Conservation (phyloP, 768 basidiomycete genomes). For the Boletus rufocinnamomeus region DNA sequence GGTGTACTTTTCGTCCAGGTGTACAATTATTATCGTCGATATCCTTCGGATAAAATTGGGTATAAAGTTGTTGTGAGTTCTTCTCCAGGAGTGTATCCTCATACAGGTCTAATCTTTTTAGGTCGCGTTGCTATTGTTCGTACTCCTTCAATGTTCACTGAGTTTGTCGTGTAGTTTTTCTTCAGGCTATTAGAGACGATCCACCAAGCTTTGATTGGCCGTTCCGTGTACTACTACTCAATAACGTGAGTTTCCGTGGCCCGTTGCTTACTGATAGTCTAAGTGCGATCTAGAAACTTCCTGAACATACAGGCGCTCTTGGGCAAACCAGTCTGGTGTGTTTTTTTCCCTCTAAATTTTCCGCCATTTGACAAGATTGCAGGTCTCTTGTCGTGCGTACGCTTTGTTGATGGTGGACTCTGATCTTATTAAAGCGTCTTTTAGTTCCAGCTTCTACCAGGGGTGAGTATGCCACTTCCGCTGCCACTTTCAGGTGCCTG, state of each 20-base stretch:
- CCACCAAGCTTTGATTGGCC: constrained; percentile 54
- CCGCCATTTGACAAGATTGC: constrained; percentile 21
- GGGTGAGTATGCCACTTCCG: constrained; percentile 28
- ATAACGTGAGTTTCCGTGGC: constrained; percentile 44
- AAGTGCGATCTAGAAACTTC: constrained; percentile 39
- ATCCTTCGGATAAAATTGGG: constrained; percentile 50
- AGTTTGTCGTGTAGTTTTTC: background rate
- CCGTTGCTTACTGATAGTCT: background rate
- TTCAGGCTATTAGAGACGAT: constrained; percentile 48
- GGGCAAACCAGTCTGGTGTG: constrained; percentile 49
- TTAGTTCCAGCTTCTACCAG: constrained; percentile 47
- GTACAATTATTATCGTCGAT: constrained; percentile 55
- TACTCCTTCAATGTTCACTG: background rate
- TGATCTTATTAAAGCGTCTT: constrained; percentile 1
- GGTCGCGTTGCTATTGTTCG: constrained; percentile 39
- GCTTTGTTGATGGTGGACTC: constrained; percentile 6
- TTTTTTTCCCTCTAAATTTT: background rate
- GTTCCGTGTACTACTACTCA: constrained; percentile 55
- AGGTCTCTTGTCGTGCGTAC: constrained; percentile 53
- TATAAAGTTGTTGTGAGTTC: constrained; percentile 55
- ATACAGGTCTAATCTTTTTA: constrained; percentile 8
- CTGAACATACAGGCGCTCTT: constrained; percentile 38
- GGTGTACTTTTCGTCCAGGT: constrained; percentile 57
- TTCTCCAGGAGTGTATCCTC: background rate
- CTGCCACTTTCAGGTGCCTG: constrained; percentile 3